A percentile compares a stretch with the other conserved stretches of the same genome.
Conservation (phyloP, 257 asterid genomes). For the Misopates orontium region DNA sequence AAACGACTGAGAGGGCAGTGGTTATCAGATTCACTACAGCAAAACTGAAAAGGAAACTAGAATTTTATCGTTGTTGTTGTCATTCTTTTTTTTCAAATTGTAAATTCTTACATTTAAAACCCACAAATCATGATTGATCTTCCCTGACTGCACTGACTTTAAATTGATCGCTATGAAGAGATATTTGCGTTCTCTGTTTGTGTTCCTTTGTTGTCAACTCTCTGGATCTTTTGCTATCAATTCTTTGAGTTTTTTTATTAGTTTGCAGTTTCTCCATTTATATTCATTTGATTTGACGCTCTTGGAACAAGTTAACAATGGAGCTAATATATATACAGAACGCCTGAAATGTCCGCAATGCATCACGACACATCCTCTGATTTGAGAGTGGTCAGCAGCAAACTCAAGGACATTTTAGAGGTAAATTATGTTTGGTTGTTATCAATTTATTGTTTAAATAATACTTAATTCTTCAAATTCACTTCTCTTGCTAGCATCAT, state of each 20-base stretch:
- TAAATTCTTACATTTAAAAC: too few species aligned
- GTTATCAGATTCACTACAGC: too few species aligned
- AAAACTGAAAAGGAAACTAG: too few species aligned
- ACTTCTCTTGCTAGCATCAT: not conserved
- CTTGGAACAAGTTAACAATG: not conserved
- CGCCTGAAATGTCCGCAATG: slow-evolving; percentile 93
- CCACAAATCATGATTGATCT: too few species aligned
- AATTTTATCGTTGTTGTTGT: too few species aligned
- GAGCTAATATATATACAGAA: slow-evolving; percentile 41
- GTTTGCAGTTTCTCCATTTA: not conserved
- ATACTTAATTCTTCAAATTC: not conserved
- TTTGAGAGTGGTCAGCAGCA: slow-evolving; percentile 61
- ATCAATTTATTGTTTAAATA: not conserved
- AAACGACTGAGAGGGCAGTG: too few species aligned
- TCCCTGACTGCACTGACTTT: too few species aligned
- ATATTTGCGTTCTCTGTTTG: too few species aligned
- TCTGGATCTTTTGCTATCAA: not conserved
- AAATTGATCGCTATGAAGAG: too few species aligned
- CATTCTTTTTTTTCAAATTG: too few species aligned
- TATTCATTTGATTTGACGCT: not conserved
- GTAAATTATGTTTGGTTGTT: slow-evolving; percentile 32
- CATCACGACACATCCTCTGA: slow-evolving; percentile 82
- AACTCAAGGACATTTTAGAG: slow-evolving; percentile 65
- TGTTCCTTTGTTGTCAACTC: too few species aligned
- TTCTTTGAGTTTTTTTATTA: not conserved